Evolutionary conservation across 129 eudicot genomes (phyloP).

Genomic region (Tanacetum coccineum): DNA sequence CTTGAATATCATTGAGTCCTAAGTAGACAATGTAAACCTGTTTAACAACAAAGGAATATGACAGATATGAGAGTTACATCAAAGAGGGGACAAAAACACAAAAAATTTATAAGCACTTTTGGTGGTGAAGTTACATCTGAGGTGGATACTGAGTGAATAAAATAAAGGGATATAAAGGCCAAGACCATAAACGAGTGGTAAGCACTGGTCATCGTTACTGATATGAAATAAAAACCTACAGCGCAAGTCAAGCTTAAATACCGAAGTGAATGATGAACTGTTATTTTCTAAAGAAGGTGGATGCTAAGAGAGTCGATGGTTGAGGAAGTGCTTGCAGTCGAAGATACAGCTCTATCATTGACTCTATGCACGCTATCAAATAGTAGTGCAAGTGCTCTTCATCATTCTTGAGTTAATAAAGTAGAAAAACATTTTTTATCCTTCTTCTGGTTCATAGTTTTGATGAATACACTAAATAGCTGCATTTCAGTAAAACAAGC

Average conservation of each 20-base stretch:
- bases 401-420: constrained; percentile 33
- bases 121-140: constrained; percentile 40
- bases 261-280: constrained; percentile 24
- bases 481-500: constrained; percentile 1
- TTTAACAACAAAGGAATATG: constrained; percentile 20
- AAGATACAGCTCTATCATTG: neutral
- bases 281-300: constrained; percentile 22
- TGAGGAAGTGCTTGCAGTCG: neutral
- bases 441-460: constrained; percentile 14
- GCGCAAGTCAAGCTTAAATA: constrained; percentile 38
- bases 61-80: constrained; percentile 30
- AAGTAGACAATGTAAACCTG: constrained; percentile 81
- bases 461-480: constrained; percentile 13
- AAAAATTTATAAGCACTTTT: constrained; percentile 19
- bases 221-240: constrained; percentile 17
- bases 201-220: constrained; percentile 38
- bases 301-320: constrained; percentile 5
- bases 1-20: constrained; percentile 47
- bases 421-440: constrained; percentile 8
- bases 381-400: constrained; percentile 30
- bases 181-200: constrained; percentile 46
- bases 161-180: constrained; percentile 39
- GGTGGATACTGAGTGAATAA: constrained; percentile 44
- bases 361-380: constrained; percentile 25
- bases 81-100: constrained; percentile 24